Conservation (phyloP, 768 basidiomycete species). For the Suillus discolor region DNA sequence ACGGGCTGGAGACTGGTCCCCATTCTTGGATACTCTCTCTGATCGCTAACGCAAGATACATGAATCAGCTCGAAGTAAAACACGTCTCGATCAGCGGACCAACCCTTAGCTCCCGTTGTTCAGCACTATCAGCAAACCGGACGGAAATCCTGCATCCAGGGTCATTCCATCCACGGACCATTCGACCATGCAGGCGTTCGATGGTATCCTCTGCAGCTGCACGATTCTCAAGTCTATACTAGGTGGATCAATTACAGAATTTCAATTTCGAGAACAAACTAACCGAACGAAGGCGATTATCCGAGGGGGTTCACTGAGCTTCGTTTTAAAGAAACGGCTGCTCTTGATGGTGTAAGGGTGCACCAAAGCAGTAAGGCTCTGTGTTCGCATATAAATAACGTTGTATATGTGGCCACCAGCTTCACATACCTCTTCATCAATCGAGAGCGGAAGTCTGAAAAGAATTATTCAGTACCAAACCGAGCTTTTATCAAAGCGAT, state of each 20-base stretch:
- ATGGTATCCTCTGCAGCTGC: slow-evolving; percentile 75
- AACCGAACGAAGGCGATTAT: slow-evolving; percentile 85
- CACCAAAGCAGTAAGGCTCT: slow-evolving; percentile 70
- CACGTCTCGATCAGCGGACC: slow-evolving; percentile 26
- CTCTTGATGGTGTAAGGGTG: slow-evolving; percentile 72
- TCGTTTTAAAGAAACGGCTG: slow-evolving; percentile 79
- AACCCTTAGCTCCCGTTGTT: slow-evolving; percentile 77
- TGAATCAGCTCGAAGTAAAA: slow-evolving; percentile 10
- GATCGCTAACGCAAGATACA: slow-evolving; percentile 45
- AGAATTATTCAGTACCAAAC: slow-evolving; percentile 6
- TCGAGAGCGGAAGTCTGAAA: slow-evolving; percentile 64
- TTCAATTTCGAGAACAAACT: slow-evolving; percentile 17
- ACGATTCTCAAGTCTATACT: slow-evolving; percentile 66
- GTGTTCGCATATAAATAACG: background rate
- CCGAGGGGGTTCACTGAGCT: slow-evolving; percentile 72
- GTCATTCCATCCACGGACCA: slow-evolving; percentile 81
- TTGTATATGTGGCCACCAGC: background rate
- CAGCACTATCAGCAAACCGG: slow-evolving; percentile 76
- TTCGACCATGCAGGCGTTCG: slow-evolving; percentile 75
- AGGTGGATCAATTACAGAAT: background rate
- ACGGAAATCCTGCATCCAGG: slow-evolving; percentile 77
- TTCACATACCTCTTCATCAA: slow-evolving; percentile 60
- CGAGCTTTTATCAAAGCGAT: slow-evolving; percentile 6
- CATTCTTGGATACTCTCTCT: slow-evolving; percentile 63
- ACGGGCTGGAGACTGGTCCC: slow-evolving; percentile 61